Conservation (phyloP, 2,329 filamentous ascomycete species). For the Fusarium cyanostomum region DNA sequence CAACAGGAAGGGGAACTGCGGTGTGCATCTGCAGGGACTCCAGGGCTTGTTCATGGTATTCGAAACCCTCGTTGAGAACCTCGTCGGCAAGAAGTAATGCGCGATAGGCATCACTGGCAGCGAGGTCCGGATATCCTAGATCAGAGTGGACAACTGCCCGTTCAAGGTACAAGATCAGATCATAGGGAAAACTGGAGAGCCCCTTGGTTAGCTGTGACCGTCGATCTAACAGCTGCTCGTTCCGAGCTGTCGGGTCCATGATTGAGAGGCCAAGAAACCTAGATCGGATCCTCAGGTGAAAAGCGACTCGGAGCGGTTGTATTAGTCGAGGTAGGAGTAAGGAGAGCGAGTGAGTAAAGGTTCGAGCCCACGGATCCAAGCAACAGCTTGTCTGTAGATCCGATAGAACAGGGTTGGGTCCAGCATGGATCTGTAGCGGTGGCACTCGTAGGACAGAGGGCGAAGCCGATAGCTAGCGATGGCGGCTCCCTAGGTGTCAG, state of each 20-base stretch:
- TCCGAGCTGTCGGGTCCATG: constrained; percentile 50
- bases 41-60: constrained; percentile 78
- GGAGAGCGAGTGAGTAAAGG: constrained; percentile 14
- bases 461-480: constrained; percentile 17
- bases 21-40: constrained; percentile 57
- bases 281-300: background rate
- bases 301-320: background rate
- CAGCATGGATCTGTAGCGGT: constrained; percentile 11
- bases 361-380: constrained; percentile 17
- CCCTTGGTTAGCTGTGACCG: constrained; percentile 67
- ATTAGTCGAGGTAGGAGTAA: constrained; percentile 8
- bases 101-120: constrained; percentile 88
- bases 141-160: constrained; percentile 76
- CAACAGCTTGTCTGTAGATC: constrained; percentile 14
- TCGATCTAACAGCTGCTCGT: constrained; percentile 59
- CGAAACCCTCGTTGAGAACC: constrained; percentile 78
- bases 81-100: constrained; percentile 89
- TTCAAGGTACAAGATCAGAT: constrained; percentile 71
- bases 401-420: constrained; percentile 15
- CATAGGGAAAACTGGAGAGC: constrained; percentile 64
- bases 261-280: constrained; percentile 29
- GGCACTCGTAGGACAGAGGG: constrained; percentile 4
- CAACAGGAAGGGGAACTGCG: constrained; percentile 52
- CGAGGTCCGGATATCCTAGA: constrained; percentile 89
- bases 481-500: constrained; percentile 7